phyloP scores from a whole-genome alignment of 78 protist species.

The Planoprotostelium fungivorum region DNA sequence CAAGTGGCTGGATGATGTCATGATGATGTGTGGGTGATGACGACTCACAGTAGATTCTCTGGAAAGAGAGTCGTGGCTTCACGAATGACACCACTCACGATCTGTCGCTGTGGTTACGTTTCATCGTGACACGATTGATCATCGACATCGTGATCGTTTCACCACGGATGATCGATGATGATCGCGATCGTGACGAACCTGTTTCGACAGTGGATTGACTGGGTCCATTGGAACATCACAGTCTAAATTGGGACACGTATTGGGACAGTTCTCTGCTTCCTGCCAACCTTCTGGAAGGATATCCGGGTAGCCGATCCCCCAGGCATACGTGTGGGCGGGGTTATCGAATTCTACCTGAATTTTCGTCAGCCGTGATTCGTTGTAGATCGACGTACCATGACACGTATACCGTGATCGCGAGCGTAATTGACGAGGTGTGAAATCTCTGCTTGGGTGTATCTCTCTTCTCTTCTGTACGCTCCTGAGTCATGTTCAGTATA shows the following conservation, averaged over 20 bases:
- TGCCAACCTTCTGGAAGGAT: conserved; percentile 15
- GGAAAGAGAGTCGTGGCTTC: not conserved
- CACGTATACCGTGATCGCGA: conserved; percentile 1
- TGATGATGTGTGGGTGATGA: conserved; percentile 16
- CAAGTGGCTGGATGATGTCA: conserved; percentile 54
- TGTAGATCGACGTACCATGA: not conserved
- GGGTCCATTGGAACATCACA: not conserved
- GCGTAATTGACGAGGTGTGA: conserved; percentile 2
- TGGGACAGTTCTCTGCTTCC: not conserved
- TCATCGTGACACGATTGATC: conserved; percentile 3
- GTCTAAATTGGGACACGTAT: not conserved
- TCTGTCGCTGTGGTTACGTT: not conserved
- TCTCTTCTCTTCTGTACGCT: not conserved
- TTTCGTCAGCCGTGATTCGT: not conserved
- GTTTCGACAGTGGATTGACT: not conserved
- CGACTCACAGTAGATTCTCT: not conserved
- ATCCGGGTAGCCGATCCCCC: conserved; percentile 83
- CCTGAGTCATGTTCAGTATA: no score
- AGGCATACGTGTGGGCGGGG: conserved; percentile 90
- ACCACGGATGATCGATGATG: no score
- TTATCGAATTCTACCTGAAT: conserved; percentile 72
- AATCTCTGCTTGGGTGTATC: conserved; percentile 1
- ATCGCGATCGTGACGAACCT: conserved; percentile 15
- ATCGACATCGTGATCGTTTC: not conserved
- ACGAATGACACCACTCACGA: not conserved